Conservation (phyloP, 2,329 filamentous ascomycete species). For the Colletotrichum camelliae region DNA sequence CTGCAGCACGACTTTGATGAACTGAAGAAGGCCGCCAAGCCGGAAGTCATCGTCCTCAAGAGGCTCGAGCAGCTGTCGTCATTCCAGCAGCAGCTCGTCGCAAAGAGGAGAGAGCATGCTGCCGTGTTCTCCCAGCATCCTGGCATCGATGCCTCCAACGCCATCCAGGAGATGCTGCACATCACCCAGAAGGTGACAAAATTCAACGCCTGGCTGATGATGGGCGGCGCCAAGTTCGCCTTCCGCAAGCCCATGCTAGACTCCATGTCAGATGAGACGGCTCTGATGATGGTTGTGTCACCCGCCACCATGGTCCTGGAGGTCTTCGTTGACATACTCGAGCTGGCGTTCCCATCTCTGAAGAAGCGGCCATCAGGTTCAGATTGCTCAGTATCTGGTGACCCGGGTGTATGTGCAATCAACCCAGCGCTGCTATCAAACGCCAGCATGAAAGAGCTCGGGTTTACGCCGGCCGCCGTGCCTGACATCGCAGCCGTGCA, state of each 20-base stretch:
- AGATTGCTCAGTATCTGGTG: neutral
- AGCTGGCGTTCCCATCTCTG: neutral
- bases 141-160: neutral
- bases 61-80: neutral
- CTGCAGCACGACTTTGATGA: neutral
- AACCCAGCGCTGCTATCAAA: neutral
- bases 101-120: neutral
- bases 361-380: neutral
- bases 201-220: neutral
- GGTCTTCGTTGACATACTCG: neutral
- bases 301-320: slow-evolving; percentile 7
- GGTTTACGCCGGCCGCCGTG: neutral
- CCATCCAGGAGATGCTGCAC: neutral
- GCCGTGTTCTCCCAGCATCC: neutral
- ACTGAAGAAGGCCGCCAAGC: neutral
- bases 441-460: neutral
- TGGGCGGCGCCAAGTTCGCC: neutral
- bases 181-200: neutral
- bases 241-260: slow-evolving; percentile 1
- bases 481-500: neutral
- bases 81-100: slow-evolving; percentile 1
- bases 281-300: slow-evolving; percentile 2
- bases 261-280: slow-evolving; percentile 8
- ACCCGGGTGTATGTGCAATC: neutral
- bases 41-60: neutral